These are phyloP conservation scores for Monilinia vaccinii-corymbosi DNA, from an alignment of 2,329 filamentous ascomycete species.

Conservation along the genomic window DNA sequence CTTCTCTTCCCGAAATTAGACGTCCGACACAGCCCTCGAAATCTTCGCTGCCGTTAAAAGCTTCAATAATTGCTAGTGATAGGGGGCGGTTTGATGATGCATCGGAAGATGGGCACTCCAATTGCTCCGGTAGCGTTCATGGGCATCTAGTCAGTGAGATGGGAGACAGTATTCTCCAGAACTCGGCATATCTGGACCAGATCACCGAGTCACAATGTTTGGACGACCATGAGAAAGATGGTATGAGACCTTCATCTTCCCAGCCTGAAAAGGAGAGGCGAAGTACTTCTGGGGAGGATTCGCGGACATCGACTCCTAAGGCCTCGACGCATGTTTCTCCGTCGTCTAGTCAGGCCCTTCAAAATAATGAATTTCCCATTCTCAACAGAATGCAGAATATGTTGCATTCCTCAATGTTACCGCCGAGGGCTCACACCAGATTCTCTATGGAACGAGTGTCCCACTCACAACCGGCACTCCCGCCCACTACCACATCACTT, in stretches of 20 bases:
- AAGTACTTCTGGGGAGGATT: neutral
- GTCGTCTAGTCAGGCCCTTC: slow-evolving; percentile 22
- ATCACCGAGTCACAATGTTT: slow-evolving; percentile 26
- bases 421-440: slow-evolving; percentile 17
- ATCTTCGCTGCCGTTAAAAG: slow-evolving; percentile 3
- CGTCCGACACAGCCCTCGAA: neutral
- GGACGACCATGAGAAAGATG: slow-evolving; percentile 24
- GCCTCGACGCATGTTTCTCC: slow-evolving; percentile 35
- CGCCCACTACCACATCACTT: neutral
- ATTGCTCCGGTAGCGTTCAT: slow-evolving; percentile 18
- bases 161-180: slow-evolving; percentile 24
- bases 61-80: slow-evolving; percentile 23
- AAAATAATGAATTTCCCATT: neutral
- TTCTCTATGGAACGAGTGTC: slow-evolving; percentile 26
- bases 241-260: slow-evolving; percentile 22
- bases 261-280: slow-evolving; percentile 3
- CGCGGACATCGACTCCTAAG: slow-evolving; percentile 38
- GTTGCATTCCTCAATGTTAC: slow-evolving; percentile 24
- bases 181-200: slow-evolving; percentile 27
- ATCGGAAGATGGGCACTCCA: slow-evolving; percentile 26
- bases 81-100: slow-evolving; percentile 29
- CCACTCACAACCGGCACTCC: slow-evolving; percentile 24
- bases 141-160: slow-evolving; percentile 15
- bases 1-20: slow-evolving; percentile 13
- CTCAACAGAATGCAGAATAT: slow-evolving; percentile 9